These are phyloP conservation scores for Plasmodiophora brassicae DNA, from an alignment of 208 protist species.

Conservation along the genomic window DNA sequence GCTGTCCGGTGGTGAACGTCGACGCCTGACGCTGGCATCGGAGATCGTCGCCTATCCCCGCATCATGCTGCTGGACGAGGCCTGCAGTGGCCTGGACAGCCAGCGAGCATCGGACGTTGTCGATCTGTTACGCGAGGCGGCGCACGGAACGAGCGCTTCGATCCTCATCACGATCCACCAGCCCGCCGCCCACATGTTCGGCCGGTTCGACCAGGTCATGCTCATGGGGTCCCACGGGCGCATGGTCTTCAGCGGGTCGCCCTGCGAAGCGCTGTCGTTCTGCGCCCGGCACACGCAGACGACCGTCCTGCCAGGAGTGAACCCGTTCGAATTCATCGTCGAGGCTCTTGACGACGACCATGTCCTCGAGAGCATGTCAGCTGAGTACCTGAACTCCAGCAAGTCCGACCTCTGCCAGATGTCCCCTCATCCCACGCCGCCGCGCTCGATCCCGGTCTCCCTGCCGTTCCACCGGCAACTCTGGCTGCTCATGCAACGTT, in stretches of 20 bases:
- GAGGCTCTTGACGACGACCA: neutral
- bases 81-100: neutral
- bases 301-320: neutral
- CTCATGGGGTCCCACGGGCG: neutral
- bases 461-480: too few species aligned
- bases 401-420: too few species aligned
- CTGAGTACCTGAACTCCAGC: too few species aligned
- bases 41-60: neutral
- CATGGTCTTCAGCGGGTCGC: neutral
- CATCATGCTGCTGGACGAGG: constrained; percentile 3
- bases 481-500: too few species aligned
- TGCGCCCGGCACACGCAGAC: neutral
- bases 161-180: constrained; percentile 15
- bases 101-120: neutral
- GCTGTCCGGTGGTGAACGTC: neutral
- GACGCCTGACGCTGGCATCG: neutral
- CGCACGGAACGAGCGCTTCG: neutral
- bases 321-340: constrained; percentile 15
- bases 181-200: neutral
- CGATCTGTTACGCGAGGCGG: neutral
- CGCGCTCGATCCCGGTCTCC: too few species aligned
- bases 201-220: neutral
- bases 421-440: too few species aligned
- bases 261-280: neutral
- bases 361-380: neutral